phyloP scores from a whole-genome alignment of 169 alveolate genomes.

The Haemoproteus tartakovskyi region DNA sequence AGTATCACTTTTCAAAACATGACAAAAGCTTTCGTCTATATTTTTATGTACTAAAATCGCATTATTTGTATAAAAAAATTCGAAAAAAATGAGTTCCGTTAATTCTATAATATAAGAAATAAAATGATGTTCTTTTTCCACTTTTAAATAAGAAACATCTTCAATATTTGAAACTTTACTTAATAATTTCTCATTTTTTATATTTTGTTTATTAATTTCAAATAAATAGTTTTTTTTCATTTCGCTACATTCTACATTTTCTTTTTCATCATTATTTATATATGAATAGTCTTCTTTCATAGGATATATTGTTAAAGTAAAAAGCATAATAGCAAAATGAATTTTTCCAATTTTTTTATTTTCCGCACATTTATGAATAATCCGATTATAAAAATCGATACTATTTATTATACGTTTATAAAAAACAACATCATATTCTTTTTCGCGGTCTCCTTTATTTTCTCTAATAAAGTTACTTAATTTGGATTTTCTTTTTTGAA shows the following conservation, averaged over 20 bases:
- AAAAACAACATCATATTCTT: slow-evolving; percentile 14
- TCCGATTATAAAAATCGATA: slow-evolving; percentile 19
- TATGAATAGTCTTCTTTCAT: background rate
- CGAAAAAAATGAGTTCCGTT: slow-evolving; percentile 37
- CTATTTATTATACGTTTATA: slow-evolving; percentile 43
- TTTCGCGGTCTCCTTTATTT: slow-evolving; percentile 5
- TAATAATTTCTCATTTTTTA: slow-evolving; percentile 6
- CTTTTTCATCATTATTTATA: background rate
- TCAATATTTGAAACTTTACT: too few relatives aligned
- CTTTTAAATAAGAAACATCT: too few relatives aligned
- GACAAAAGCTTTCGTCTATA: background rate
- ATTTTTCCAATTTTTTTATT: slow-evolving; percentile 1
- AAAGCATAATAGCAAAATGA: slow-evolving; percentile 30
- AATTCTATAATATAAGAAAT: slow-evolving; percentile 42
- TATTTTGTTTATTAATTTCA: slow-evolving; percentile 5
- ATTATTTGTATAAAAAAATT: slow-evolving; percentile 27
- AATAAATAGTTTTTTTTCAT: background rate
- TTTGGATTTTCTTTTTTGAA: slow-evolving; percentile 7
- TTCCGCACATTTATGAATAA: background rate
- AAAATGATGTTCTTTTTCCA: background rate
- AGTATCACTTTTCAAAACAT: slow-evolving; percentile 3
- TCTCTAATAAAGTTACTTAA: slow-evolving; percentile 10
- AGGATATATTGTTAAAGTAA: slow-evolving; percentile 32
- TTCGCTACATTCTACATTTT: background rate
- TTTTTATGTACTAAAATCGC: slow-evolving; percentile 8